These are phyloP conservation scores for Saccharomycopsis javanensis DNA, from an alignment of 805 yeast genomes.

Conservation along the genomic window DNA sequence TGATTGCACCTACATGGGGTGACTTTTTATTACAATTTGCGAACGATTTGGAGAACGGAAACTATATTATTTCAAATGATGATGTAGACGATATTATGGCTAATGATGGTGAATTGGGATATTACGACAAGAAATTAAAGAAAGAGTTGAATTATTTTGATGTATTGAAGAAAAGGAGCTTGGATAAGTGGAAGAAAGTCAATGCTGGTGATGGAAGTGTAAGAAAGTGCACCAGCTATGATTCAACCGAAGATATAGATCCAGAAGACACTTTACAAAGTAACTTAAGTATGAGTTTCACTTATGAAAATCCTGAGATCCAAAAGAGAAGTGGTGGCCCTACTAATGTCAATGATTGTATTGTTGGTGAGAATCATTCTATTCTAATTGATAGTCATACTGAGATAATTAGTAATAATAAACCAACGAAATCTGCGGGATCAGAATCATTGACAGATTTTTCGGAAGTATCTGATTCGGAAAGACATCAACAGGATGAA, in stretches of 20 bases:
- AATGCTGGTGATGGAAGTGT: background rate
- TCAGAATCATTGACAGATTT: conserved; percentile 1
- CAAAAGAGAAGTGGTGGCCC: background rate
- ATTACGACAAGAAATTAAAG: conserved; percentile 9
- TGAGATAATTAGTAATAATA: background rate
- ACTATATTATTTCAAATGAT: conserved; percentile 56
- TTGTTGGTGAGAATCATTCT: background rate
- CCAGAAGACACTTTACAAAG: background rate
- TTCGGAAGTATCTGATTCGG: background rate
- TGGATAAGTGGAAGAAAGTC: background rate
- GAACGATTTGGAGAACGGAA: conserved; percentile 79
- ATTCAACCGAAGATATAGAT: background rate
- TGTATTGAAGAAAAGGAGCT: conserved; percentile 12
- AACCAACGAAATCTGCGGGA: background rate
- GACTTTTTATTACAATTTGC: conserved; percentile 76
- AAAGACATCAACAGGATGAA: background rate
- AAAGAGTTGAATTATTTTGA: conserved; percentile 15
- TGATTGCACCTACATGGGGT: conserved; percentile 81
- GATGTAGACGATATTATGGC: conserved; percentile 58
- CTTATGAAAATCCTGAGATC: background rate
- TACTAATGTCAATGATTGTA: background rate
- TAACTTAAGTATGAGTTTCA: background rate
- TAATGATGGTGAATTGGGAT: conserved; percentile 26
- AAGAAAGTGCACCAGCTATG: background rate
- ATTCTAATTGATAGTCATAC: background rate